Conservation (phyloP, 75 land plant genomes). For the Ceratopteris richardii region DNA sequence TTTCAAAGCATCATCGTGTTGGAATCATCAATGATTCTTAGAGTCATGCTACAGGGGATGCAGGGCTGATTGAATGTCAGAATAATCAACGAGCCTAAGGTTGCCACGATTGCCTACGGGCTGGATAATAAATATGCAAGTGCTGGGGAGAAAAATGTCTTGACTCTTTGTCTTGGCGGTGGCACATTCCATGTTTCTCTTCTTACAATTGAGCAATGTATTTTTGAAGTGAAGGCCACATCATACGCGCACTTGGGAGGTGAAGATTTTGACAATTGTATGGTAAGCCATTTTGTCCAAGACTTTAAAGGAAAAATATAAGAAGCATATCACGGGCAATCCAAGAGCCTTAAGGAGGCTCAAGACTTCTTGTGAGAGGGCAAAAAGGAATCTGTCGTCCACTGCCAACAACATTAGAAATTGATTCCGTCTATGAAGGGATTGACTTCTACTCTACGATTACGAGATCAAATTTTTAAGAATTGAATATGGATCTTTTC, state of each 20-base stretch:
- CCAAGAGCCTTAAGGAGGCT: constrained; percentile 48
- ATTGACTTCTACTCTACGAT: too few relatives aligned
- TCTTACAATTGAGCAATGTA: constrained; percentile 21
- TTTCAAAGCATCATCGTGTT: too few relatives aligned
- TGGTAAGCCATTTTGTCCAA: constrained; percentile 66
- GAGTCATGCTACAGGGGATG: too few relatives aligned
- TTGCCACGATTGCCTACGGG: too few relatives aligned
- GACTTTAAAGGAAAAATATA: constrained; percentile 65
- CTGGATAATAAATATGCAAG: neutral
- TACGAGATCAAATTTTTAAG: too few relatives aligned
- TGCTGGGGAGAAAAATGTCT: constrained; percentile 21
- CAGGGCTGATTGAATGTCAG: too few relatives aligned
- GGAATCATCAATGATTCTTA: too few relatives aligned
- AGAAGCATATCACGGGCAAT: constrained; percentile 60
- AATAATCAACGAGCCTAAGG: too few relatives aligned
- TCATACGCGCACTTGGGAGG: constrained; percentile 51
- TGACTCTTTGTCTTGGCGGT: constrained; percentile 21
- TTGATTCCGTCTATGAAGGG: too few relatives aligned
- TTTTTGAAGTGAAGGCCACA: constrained; percentile 32
- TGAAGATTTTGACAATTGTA: constrained; percentile 61
- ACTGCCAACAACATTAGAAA: constrained; percentile 40
- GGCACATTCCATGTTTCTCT: constrained; percentile 26
- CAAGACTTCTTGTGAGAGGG: constrained; percentile 57
- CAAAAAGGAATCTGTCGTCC: constrained; percentile 33
- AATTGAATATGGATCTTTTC: too few relatives aligned